phyloP scores from a whole-genome alignment of 148 eudicot species.

The Chenopodium quinoa region DNA sequence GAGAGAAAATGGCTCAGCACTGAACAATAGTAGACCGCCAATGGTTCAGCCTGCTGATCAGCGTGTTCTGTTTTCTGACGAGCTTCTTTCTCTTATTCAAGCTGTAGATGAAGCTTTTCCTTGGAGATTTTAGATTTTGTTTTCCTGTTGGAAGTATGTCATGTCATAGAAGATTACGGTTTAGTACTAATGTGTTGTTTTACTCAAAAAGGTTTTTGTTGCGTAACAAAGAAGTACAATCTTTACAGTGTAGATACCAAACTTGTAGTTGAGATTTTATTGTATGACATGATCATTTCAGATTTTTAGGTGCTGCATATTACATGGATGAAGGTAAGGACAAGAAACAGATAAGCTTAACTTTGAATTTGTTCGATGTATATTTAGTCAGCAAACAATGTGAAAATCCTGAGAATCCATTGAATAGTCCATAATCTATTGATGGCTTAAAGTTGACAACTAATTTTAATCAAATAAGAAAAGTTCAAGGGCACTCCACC shows the following conservation, averaged over 20 bases:
- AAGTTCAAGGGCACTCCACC: too few relatives aligned
- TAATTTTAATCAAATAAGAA: too few relatives aligned
- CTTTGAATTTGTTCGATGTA: too few relatives aligned
- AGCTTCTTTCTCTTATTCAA: conserved; percentile 35
- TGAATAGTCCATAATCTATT: too few relatives aligned
- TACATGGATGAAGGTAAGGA: neutral
- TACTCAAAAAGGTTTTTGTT: too few relatives aligned
- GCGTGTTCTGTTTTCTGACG: conserved; percentile 14
- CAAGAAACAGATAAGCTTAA: neutral
- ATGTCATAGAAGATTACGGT: neutral
- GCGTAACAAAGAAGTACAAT: neutral
- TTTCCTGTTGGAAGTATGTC: too few relatives aligned
- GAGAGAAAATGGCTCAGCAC: conserved; percentile 4
- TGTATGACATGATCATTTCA: neutral
- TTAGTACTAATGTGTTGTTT: neutral
- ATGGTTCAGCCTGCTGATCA: neutral
- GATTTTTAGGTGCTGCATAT: neutral
- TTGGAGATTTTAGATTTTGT: conserved; percentile 7
- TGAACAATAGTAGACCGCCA: conserved; percentile 14
- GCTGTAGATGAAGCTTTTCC: conserved; percentile 39
- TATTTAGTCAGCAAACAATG: too few relatives aligned
- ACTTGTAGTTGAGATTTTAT: neutral
- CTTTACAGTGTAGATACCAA: neutral
- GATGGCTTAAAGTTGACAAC: too few relatives aligned
- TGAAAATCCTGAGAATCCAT: too few relatives aligned